Evolutionary conservation across 1,284 basidiomycete genomes (phyloP).

Genomic region (Anthracocystis panici-leucophaei): DNA sequence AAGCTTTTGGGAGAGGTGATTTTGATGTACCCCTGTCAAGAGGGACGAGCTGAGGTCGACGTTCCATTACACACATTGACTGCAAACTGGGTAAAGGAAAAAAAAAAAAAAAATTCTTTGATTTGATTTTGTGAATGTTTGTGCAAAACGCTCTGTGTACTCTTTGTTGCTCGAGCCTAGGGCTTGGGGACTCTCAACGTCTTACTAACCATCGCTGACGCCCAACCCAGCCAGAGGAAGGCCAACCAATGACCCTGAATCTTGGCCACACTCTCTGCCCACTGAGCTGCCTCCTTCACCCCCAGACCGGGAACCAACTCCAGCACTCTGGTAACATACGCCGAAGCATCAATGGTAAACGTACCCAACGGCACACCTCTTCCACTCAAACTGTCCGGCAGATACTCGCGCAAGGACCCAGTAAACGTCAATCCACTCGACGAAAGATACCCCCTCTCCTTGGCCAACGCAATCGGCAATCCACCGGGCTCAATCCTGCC

Average conservation of each 20-base stretch:
- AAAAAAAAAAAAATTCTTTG: neutral
- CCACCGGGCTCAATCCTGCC: conserved; percentile 72
- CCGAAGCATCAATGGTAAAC: conserved; percentile 49
- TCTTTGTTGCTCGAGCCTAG: conserved; percentile 14
- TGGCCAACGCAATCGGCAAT: conserved; percentile 49
- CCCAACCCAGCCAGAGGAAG: conserved; percentile 63
- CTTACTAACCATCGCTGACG: conserved; percentile 66
- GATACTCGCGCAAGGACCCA: conserved; percentile 43
- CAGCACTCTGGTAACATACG: conserved; percentile 26
- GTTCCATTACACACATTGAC: neutral
- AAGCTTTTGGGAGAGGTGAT: neutral
- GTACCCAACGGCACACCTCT: conserved; percentile 58
- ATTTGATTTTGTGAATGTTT: neutral
- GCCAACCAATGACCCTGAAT: conserved; percentile 60
- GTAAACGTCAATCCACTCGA: conserved; percentile 56
- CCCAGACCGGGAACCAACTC: conserved; percentile 26
- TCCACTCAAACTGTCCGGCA: conserved; percentile 41
- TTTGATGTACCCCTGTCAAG: conserved; percentile 1
- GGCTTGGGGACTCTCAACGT: conserved; percentile 68
- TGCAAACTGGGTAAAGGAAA: too few species aligned
- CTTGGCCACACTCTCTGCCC: conserved; percentile 30
- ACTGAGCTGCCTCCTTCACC: conserved; percentile 2
- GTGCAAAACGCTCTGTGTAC: neutral
- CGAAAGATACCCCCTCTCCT: conserved; percentile 45
- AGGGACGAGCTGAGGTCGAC: neutral